Percentiles rank a stretch among this genome's conserved stretches.
Evolutionary conservation across 2,329 filamentous ascomycete genomes (phyloP).

Genomic region (Epichloe baconii): DNA sequence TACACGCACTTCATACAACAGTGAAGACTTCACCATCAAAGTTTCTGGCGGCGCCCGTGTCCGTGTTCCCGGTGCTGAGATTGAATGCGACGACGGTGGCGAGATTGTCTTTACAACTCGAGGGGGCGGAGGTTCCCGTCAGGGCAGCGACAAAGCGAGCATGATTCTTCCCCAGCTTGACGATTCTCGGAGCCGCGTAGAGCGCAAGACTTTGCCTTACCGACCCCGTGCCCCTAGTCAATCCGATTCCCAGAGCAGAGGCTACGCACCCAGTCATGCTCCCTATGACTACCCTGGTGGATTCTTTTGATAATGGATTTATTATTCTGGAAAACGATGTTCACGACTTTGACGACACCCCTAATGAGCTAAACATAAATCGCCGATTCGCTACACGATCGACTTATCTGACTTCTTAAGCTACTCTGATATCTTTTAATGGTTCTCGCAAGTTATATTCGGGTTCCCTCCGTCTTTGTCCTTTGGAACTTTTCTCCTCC

Average conservation of each 20-base stretch:
- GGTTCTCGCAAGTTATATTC: not conserved
- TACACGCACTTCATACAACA: conserved; percentile 37
- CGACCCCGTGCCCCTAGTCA: conserved; percentile 37
- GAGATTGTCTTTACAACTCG: conserved; percentile 42
- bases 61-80: conserved; percentile 42
- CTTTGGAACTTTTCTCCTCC: not conserved
- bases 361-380: conserved; percentile 14
- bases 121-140: conserved; percentile 16
- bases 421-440: not conserved
- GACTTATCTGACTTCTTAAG: not conserved
- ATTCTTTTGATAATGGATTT: conserved; percentile 16
- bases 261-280: conserved; percentile 16
- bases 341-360: not conserved
- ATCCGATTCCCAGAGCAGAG: conserved; percentile 29
- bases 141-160: conserved; percentile 38
- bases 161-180: conserved; percentile 34
- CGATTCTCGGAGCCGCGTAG: conserved; percentile 28
- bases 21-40: conserved; percentile 48
- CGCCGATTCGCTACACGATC: not conserved
- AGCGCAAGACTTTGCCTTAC: conserved; percentile 28
- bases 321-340: not conserved
- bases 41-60: conserved; percentile 43
- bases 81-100: conserved; percentile 44
- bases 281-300: conserved; percentile 18
- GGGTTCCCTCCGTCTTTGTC: not conserved